Evolutionary conservation across 768 basidiomycete genomes (phyloP).

Genomic region (Mrakia hoshinonis): DNA sequence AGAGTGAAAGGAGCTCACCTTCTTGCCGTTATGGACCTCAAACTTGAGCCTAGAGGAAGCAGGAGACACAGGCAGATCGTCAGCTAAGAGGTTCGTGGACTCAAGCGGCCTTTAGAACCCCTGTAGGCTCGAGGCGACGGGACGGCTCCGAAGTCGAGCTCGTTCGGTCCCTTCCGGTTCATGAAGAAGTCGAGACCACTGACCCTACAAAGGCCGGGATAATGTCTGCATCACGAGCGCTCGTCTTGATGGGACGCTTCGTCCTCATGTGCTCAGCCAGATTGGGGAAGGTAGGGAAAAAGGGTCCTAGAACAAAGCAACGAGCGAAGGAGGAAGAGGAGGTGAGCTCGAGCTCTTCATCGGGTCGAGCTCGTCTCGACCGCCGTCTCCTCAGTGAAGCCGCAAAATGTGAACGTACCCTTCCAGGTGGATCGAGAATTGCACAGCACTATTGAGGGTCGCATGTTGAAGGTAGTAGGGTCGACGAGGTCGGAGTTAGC

Average conservation of each 20-base stretch:
- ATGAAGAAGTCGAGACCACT: slow-evolving; percentile 35
- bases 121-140: no score
- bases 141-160: not conserved
- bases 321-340: not conserved
- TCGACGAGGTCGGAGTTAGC: not conserved
- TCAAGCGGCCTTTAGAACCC: not conserved
- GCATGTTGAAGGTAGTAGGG: not conserved
- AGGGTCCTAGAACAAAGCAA: slow-evolving; percentile 20
- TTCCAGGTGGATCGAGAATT: slow-evolving; percentile 8
- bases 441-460: not conserved
- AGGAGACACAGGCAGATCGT: not conserved
- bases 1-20: not conserved
- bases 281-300: slow-evolving; percentile 23
- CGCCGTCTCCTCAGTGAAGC: not conserved
- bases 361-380: not conserved
- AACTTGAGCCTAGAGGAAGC: slow-evolving; percentile 60
- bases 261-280: slow-evolving; percentile 39
- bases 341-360: not conserved
- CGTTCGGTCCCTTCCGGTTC: not conserved
- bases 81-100: not conserved
- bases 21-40: slow-evolving; percentile 87
- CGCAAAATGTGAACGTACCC: not conserved
- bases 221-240: slow-evolving; percentile 82
- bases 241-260: slow-evolving; percentile 78
- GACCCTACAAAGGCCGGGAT: slow-evolving; percentile 94